Conservation (phyloP, 2,329 filamentous ascomycete species). For the Colletotrichum spinosum region DNA sequence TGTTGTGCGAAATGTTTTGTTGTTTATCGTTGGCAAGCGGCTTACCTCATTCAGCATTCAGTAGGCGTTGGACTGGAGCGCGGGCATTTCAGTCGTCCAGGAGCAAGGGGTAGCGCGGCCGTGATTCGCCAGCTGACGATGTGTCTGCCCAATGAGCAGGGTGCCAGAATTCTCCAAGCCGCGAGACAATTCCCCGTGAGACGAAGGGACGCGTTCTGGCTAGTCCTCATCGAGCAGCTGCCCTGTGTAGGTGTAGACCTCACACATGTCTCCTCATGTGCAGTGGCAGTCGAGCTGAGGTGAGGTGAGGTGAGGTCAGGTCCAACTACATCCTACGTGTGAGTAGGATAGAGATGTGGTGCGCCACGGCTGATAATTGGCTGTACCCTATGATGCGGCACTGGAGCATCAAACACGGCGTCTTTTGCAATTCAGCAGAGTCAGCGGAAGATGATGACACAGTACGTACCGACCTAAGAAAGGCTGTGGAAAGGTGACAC, state of each 20-base stretch:
- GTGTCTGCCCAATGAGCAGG: constrained; percentile 20
- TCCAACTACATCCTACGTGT: too few species aligned
- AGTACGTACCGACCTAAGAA: too few species aligned
- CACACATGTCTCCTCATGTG: constrained; percentile 15
- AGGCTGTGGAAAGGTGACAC: too few species aligned
- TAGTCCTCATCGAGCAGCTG: constrained; percentile 17
- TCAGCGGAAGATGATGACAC: neutral
- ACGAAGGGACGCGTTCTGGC: constrained; percentile 29
- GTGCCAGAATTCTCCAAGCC: constrained; percentile 36
- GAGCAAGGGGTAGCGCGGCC: constrained; percentile 32
- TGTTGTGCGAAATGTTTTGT: constrained; percentile 24
- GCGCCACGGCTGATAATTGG: too few species aligned
- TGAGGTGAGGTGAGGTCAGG: neutral
- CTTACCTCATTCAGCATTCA: constrained; percentile 28
- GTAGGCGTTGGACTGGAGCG: constrained; percentile 12
- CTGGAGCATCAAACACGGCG: constrained; percentile 1
- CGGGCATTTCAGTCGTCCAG: constrained; percentile 30
- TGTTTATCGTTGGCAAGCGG: constrained; percentile 10
- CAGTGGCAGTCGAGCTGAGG: constrained; percentile 1
- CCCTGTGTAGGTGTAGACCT: neutral
- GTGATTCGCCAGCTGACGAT: constrained; percentile 29
- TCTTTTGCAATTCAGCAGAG: neutral
- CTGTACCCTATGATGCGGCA: too few species aligned
- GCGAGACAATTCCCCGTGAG: constrained; percentile 25
- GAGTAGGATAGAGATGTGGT: too few species aligned